These are phyloP conservation scores for Euphorbia schlechtendalii DNA, from an alignment of 441 rosid species.

Conservation along the genomic window DNA sequence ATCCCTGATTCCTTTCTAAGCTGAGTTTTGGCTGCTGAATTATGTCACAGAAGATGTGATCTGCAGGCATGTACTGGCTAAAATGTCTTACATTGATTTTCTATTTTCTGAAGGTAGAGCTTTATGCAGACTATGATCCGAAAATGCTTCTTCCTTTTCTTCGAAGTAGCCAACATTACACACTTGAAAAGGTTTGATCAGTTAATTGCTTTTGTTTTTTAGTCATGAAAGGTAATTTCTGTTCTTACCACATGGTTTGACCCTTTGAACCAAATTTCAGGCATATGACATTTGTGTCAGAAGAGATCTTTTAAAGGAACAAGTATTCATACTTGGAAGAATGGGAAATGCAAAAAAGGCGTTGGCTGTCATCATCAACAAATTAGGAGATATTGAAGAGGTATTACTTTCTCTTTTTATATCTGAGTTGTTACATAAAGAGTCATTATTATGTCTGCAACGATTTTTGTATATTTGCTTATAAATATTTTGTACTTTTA, in stretches of 20 bases:
- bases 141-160: constrained; percentile 97
- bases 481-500: constrained; percentile 17
- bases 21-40: not conserved
- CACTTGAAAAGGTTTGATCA: constrained; percentile 78
- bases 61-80: constrained; percentile 4
- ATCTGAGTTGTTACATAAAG: constrained; percentile 12
- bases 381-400: constrained; percentile 95
- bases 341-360: constrained; percentile 97
- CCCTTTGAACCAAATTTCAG: constrained; percentile 39
- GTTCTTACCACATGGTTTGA: constrained; percentile 14
- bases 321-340: constrained; percentile 95
- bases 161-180: constrained; percentile 97
- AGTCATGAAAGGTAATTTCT: not conserved
- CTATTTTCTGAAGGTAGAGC: constrained; percentile 66
- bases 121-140: constrained; percentile 86
- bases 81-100: constrained; percentile 14
- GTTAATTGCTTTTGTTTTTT: constrained; percentile 16
- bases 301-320: constrained; percentile 83
- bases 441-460: constrained; percentile 1
- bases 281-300: constrained; percentile 79
- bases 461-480: constrained; percentile 8
- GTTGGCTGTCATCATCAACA: constrained; percentile 80
- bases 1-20: not conserved
- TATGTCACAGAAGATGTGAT: not conserved
- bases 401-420: constrained; percentile 28